A percentile compares a stretch with the other conserved stretches of the same genome.
These are phyloP conservation scores for Sphagnum tenellum DNA, from an alignment of 225 moss, liverwort and hornwort species.

Conservation along the genomic window DNA sequence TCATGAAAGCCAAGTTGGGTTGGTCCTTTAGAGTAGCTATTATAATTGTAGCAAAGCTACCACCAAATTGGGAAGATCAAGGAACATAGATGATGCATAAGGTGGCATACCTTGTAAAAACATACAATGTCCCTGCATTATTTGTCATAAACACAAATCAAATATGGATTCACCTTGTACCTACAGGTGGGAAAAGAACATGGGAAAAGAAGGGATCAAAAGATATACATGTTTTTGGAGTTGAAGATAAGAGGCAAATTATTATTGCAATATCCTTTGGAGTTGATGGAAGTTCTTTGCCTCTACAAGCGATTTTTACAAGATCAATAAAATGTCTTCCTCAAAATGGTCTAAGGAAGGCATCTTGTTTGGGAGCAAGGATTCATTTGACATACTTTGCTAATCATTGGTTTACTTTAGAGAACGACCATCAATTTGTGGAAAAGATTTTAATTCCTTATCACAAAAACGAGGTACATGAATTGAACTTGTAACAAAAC, in stretches of 20 bases:
- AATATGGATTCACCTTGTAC: not conserved
- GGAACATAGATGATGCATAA: not conserved
- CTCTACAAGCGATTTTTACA: not conserved
- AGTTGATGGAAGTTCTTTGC: not conserved
- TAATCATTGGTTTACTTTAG: not conserved
- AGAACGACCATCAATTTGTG: not conserved
- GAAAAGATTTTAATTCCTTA: not conserved
- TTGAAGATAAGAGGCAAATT: not conserved
- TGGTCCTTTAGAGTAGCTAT: not conserved
- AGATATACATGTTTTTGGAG: not conserved
- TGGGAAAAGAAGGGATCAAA: not conserved
- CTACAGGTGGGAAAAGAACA: not conserved
- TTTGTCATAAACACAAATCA: not conserved
- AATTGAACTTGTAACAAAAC: not conserved
- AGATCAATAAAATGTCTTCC: not conserved
- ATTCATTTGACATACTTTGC: not conserved
- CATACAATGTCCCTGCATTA: not conserved
- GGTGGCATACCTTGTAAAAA: not conserved
- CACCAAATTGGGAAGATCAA: not conserved
- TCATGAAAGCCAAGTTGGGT: not conserved
- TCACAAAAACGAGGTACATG: not conserved
- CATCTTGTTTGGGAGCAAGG: not conserved
- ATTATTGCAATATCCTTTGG: not conserved
- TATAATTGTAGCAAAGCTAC: not conserved
- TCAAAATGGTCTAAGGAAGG: not conserved